Evolutionary conservation across 805 yeast genomes (phyloP), one percentile per base, ranked within the genome.

Genomic region (Clavispora santaluciae): DNA sequence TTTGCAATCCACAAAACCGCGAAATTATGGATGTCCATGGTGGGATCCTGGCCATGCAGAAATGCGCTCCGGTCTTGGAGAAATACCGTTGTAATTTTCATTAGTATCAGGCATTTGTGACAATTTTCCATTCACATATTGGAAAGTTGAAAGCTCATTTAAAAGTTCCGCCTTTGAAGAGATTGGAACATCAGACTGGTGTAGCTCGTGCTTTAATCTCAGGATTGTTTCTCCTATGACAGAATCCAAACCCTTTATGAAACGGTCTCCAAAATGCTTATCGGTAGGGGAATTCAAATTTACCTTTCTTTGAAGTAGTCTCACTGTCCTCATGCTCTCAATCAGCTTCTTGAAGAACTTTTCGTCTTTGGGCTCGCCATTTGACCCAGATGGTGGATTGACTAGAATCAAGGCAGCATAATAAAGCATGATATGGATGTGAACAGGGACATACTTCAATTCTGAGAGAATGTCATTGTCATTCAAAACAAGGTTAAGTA

Each of bases 11-110:
- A 30, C 30, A 22, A 29, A 31, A 34, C 12, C 29, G 34, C 38
- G 39, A 22, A 29, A 24, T 56, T 43, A 59, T 15, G 85, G 84
- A 55, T 81, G 86, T 0, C 83, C 83, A 49, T 78, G 85, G 49
- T 80, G 73, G 11, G 78, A 70, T 0, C 86, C 85, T 0, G 86
- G 86, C 86, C 86, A 81, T 1, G 86, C 75, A 23, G 63, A 60
- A 6, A 68, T 66, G 33, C 55, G 58, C 40, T 68, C 72, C 2
- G 70, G 70, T 6, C 54, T 55, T 5, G 69, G 68, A 1, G 66
- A 57, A 2, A 59, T 45, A 3, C 60, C 54, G 17, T 57, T 42
- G 34, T 61, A 55, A 11, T 53, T 50, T 7, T 52, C 56, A 37
- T 60, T 48, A 15, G 46, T 26, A 5, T 47, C 35, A 11, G 57